A percentile compares a stretch with the other conserved stretches of the same genome.
These are phyloP conservation scores for Amaranthus tricolor DNA, from an alignment of 179 eudicot genomes.

Conservation along the genomic window DNA sequence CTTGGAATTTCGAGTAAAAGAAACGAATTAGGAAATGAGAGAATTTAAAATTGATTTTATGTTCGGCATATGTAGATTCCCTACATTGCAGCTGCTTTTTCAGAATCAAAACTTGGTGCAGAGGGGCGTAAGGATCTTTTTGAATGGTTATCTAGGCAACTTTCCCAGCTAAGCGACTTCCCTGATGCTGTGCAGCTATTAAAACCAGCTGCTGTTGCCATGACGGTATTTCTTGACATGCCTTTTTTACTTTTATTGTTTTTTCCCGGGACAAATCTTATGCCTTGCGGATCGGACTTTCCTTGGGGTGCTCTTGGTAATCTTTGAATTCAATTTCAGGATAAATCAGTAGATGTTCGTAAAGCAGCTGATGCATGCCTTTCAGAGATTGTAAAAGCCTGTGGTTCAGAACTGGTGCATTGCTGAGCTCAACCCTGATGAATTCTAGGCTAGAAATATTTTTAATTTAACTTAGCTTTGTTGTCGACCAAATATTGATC, in stretches of 20 bases:
- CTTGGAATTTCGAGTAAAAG: neutral
- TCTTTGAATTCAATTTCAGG: slow-evolving; percentile 42
- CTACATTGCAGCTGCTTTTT: slow-evolving; percentile 64
- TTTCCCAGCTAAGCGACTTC: slow-evolving; percentile 54
- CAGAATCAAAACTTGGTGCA: slow-evolving; percentile 86
- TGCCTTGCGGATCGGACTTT: neutral
- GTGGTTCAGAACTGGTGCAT: slow-evolving; percentile 68
- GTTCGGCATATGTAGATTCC: slow-evolving; percentile 52
- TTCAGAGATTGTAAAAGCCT: slow-evolving; percentile 69
- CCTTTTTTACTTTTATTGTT: neutral
- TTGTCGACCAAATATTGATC: slow-evolving; percentile 8
- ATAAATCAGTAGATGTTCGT: slow-evolving; percentile 98
- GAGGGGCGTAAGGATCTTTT: slow-evolving; percentile 99
- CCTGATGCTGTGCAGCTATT: slow-evolving; percentile 83
- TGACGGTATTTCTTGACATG: slow-evolving; percentile 57
- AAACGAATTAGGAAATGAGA: neutral
- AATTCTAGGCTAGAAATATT: neutral
- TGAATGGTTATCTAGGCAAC: slow-evolving; percentile 89
- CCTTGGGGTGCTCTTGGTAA: neutral
- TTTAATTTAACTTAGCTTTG: neutral
- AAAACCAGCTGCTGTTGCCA: slow-evolving; percentile 70
- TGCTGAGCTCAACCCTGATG: neutral
- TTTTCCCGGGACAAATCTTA: neutral
- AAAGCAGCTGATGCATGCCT: slow-evolving; percentile 92
- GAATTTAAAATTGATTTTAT: neutral